Percentiles rank a stretch among this genome's conserved stretches.
Evolutionary conservation across 2,329 filamentous ascomycete genomes (phyloP).

Genomic region (Triangularia setosa): DNA sequence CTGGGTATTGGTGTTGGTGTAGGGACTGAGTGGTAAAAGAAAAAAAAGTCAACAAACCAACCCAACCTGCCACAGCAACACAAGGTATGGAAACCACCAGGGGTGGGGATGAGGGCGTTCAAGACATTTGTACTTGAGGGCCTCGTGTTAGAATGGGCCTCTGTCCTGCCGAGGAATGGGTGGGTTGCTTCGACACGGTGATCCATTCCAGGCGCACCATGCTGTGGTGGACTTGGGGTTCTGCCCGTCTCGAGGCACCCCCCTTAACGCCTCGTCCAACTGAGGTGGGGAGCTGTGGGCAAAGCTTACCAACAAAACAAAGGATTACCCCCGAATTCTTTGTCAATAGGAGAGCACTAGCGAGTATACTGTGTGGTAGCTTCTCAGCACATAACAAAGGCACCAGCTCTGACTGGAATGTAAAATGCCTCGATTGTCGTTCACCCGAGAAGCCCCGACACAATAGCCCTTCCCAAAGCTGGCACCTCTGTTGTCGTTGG

Average conservation of each 20-base stretch:
- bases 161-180: constrained; percentile 16
- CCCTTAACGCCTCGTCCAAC: not conserved
- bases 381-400: constrained; percentile 12
- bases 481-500: constrained; percentile 3
- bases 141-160: constrained; percentile 11
- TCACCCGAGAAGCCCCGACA: constrained; percentile 13
- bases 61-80: constrained; percentile 23
- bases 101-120: constrained; percentile 13
- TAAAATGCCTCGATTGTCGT: not conserved
- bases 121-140: constrained; percentile 25
- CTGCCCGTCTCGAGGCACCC: constrained; percentile 1
- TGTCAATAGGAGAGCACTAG: constrained; percentile 4
- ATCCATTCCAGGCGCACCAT: constrained; percentile 15
- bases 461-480: not conserved
- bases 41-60: constrained; percentile 25
- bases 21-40: constrained; percentile 9
- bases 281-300: constrained; percentile 1
- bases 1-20: constrained; percentile 6
- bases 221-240: not conserved
- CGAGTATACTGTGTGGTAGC: constrained; percentile 2
- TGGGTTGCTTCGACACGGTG: constrained; percentile 12
- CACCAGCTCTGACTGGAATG: constrained; percentile 12
- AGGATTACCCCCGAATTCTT: constrained; percentile 11
- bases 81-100: constrained; percentile 16
- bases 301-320: constrained; percentile 11